Evolutionary conservation across 441 rosid genomes (phyloP).

Genomic region (Populus hybrid): DNA sequence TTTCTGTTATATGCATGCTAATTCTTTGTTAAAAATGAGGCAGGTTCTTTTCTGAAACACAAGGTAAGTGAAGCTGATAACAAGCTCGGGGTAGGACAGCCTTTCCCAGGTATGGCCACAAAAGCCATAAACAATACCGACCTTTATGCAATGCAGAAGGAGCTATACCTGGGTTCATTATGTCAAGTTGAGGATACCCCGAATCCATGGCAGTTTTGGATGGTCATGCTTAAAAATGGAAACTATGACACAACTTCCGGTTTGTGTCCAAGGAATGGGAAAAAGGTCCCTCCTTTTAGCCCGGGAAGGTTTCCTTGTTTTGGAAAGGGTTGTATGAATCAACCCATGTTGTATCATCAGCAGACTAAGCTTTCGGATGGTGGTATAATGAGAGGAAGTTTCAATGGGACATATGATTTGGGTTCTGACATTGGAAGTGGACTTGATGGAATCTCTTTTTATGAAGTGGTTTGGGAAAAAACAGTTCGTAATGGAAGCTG

Average conservation of each 20-base stretch:
- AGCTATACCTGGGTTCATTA: constrained; percentile 61
- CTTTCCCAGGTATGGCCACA: constrained; percentile 23
- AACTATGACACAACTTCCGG: constrained; percentile 63
- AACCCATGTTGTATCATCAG: constrained; percentile 63
- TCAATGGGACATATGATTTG: constrained; percentile 76
- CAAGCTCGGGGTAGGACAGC: constrained; percentile 55
- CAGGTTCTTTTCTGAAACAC: constrained; percentile 39
- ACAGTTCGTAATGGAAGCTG: constrained; percentile 62
- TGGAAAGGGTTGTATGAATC: constrained; percentile 82
- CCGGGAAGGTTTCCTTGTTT: constrained; percentile 74
- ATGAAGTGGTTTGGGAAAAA: constrained; percentile 70
- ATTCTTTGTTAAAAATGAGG: constrained; percentile 8
- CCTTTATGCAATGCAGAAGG: constrained; percentile 65
- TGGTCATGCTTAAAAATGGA: constrained; percentile 88
- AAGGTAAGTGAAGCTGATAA: constrained; percentile 70
- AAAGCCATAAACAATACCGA: constrained; percentile 31
- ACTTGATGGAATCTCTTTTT: constrained; percentile 38
- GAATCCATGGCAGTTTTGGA: constrained; percentile 91
- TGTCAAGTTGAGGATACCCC: constrained; percentile 68
- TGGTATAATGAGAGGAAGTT: constrained; percentile 52
- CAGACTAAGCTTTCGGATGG: constrained; percentile 43
- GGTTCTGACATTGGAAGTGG: constrained; percentile 32
- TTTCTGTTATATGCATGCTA: background rate
- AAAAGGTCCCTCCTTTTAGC: constrained; percentile 50
- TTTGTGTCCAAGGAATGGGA: constrained; percentile 64